Evolutionary conservation across 176 grass and related monocot genomes (phyloP), one percentile per base, ranked within the genome.

Genomic region (Carex pumila): DNA sequence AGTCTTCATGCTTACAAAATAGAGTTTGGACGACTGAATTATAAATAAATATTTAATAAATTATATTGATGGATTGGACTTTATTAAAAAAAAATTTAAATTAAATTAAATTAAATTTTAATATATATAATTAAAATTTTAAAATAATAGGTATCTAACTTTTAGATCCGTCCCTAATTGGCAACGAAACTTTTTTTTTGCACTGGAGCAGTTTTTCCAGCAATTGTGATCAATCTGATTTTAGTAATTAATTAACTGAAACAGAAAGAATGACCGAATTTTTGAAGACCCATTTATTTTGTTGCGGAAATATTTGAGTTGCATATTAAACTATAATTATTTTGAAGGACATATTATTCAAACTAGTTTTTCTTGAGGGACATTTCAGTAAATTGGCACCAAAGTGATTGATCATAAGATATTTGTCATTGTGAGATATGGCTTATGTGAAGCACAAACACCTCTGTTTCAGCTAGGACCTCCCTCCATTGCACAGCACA

Each of bases 361-460:
- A 61, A 37, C 7, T 14, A 60, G 29, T 17, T 58, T 53, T 6
- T 36, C 10, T 47, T 50, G 18, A 83, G 21, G 81, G 81, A 22
- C 43, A 83, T 29, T 83, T 69, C 14, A 54, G 81, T 83, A 69
- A 83, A 53, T 83, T 69, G 19, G 7, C 9, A n/a, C 21, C 62
- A 47, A 47, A 49, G 3, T 53, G 25, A 12, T 3, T 52, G 62
- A 12, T 81, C 56, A 83, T 54, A 56, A 83, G 81, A 83, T 83
- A 83, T 83, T 83, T 83, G 81, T 52, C 21, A 17, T 52, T 53
- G n/a, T 74, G 80, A 83, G 80, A 83, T 83, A 66, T 83, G 21
- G 19, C 81, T 83, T 69, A 66, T 83, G 81, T 83, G 81, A 83
- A 67, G 80, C 60, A 82, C 30, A 66, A 81, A 83, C 81, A 36